phyloP scores from a whole-genome alignment of 768 basidiomycete species.

The Fistulinella prunicolor region DNA sequence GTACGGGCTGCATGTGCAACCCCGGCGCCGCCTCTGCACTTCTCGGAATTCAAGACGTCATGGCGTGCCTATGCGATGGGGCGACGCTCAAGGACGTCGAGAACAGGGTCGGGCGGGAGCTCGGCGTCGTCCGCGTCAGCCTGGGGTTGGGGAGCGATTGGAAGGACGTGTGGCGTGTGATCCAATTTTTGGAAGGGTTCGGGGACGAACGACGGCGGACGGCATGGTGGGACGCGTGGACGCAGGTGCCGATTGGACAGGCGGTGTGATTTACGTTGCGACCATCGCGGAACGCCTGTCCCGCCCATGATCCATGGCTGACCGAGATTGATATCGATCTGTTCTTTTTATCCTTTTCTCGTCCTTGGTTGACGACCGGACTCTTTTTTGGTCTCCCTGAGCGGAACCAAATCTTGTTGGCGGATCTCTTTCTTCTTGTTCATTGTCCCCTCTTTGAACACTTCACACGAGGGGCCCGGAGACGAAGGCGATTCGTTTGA shows the following conservation, averaged over 20 bases:
- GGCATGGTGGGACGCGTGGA: slow-evolving; percentile 42
- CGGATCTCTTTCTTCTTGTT: too few species aligned
- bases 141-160: slow-evolving; percentile 79
- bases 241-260: slow-evolving; percentile 31
- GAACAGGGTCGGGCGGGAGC: slow-evolving; percentile 55
- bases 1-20: slow-evolving; percentile 88
- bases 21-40: slow-evolving; percentile 77
- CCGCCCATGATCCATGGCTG: too few species aligned
- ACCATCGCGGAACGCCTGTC: too few species aligned
- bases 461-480: too few species aligned
- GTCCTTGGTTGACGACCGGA: neutral
- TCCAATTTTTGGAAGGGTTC: slow-evolving; percentile 48
- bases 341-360: neutral
- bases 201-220: slow-evolving; percentile 37
- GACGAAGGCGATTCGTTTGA: too few species aligned
- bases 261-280: slow-evolving; percentile 26
- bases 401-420: too few species aligned
- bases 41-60: slow-evolving; percentile 61
- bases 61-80: slow-evolving; percentile 58
- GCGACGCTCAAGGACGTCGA: slow-evolving; percentile 64
- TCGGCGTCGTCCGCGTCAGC: slow-evolving; percentile 75
- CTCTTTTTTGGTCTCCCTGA: neutral
- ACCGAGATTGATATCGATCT: neutral
- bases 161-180: slow-evolving; percentile 63
- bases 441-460: too few species aligned